These are phyloP conservation scores for Tagetes erecta DNA, from an alignment of 129 eudicot genomes.

Conservation along the genomic window DNA sequence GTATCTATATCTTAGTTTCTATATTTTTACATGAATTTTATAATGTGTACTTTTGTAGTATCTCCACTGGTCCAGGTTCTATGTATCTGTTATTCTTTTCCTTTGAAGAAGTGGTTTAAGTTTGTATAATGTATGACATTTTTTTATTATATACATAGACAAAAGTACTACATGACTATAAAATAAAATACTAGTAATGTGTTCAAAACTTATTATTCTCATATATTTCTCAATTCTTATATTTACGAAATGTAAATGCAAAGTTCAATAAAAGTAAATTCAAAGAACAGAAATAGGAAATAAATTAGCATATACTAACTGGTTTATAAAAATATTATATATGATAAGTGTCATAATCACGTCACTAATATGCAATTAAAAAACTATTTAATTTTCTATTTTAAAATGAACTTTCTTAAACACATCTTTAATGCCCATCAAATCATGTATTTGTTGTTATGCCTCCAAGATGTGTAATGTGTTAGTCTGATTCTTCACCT, in stretches of 20 bases:
- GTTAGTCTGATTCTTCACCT: background rate
- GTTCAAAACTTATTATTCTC: background rate
- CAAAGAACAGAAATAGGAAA: background rate
- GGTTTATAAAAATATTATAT: background rate
- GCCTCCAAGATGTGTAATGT: background rate
- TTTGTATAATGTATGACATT: too few species aligned
- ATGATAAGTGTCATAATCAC: background rate
- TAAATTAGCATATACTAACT: background rate
- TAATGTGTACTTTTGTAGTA: too few species aligned
- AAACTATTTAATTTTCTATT: background rate
- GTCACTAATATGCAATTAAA: background rate
- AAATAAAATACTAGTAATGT: too few species aligned
- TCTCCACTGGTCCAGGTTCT: too few species aligned
- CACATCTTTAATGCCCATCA: background rate
- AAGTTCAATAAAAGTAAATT: background rate
- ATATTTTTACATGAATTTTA: too few species aligned
- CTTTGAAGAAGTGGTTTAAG: too few species aligned
- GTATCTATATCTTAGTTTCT: too few species aligned
- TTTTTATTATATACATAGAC: too few species aligned
- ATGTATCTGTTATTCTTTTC: too few species aligned
- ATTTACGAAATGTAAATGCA: background rate
- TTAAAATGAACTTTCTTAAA: conserved; percentile 4
- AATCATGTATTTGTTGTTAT: conserved; percentile 13
- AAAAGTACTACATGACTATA: too few species aligned
- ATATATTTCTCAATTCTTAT: background rate